Evolutionary conservation across 2,329 filamentous ascomycete genomes (phyloP), one percentile per base, ranked within the genome.

Genomic region (Aspergillus phoenicis): DNA sequence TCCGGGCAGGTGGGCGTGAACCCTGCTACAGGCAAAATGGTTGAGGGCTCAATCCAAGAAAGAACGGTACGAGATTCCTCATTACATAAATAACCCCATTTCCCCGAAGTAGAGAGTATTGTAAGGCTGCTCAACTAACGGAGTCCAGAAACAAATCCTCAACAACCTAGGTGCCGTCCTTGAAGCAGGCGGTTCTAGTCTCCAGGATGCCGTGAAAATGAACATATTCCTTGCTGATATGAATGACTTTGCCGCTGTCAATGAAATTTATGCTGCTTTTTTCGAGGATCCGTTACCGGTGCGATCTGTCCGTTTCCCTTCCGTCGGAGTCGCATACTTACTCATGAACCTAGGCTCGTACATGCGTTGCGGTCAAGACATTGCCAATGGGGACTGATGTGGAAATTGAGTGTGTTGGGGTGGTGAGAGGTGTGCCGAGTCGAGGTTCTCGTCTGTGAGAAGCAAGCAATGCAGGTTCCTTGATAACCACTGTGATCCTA

Each of bases 191-290:
- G 86, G 86, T 1, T 85, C 82, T 41, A 81, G 77, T 63, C 75
- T 89, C 17, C 75, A 82, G 8, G 85, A 88, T 38, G 82, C 85
- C 0, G 81, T 89, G 70, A 89, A 90, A 74, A 82, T 87, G 66
- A 89, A 89, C 67, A 80, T 89, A 52, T 90, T 86, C 71, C 72
- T 90, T 8, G 85, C 83, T 0, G 82, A 83, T 62, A 89, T 90
- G 86, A 78, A 81, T 45, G 81, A 89, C 71, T 90, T 89, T 68
- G 79, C 76, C 74, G 87, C 87, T 76, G 91, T 96, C 87, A 96
- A 96, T 80, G 83, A 84, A 70, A 89, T 91, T 75, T 96, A 95
- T 38, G 54, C 59, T 22, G 58, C 62, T n/a, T 66, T 66, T 36
- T 73, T 74, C 51, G 56, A 49, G 41, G 67, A 68, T 55, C 66